Evolutionary conservation across 2,329 filamentous ascomycete species (phyloP), one percentile per base, ranked within the genome.

Genomic region (Lachnellula willkommii): DNA sequence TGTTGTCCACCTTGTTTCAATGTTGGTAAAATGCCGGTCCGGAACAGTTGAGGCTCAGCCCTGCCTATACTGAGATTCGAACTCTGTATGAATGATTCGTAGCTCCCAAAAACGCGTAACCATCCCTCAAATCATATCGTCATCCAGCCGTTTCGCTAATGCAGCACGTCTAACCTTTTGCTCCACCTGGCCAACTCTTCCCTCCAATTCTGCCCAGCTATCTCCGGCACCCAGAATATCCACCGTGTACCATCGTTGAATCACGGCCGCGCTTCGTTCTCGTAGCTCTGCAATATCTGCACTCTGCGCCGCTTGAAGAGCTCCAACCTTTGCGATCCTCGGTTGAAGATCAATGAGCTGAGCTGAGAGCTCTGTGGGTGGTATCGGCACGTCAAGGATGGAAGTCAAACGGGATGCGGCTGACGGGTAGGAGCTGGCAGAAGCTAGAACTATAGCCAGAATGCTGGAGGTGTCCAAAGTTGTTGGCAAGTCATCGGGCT

Each of bases 321-420:
- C 58, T 55, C 68, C 66, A 1, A 67, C 45, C 50, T 65, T 66
- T 11, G 68, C 65, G 49, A 69, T 64, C 52, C 67, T 63, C 8
- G 68, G 68, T 52, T 67, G 64, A 1, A 69, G 56, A 14, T 66
- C 58, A 43, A 70, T 70, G n/a, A 71, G 61, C 49, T 68, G 63
- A 1, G 65, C 56, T 2, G 69, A 70, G 15, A 65, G 58, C 17
- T 67, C 63, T 8, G 66, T 60, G 8, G 65, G 52, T 8, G 69
- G 68, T 14, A 70, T 60, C 5, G 68, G 66, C 15, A 66, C 61
- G 50, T 71, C 69, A 20, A 61, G 54, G 26, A 70, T 65, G 1
- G 68, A 70, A 4, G 64, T 71, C 17, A 71, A 56, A 28, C 65
- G 62, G 22, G 68, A 70, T n/a, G 68, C 68, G 1, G 68, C 69